Percentiles rank a stretch among this genome's conserved stretches.
phyloP scores from a whole-genome alignment of 164 flowering plant species.

The Brasenia schreberi region DNA sequence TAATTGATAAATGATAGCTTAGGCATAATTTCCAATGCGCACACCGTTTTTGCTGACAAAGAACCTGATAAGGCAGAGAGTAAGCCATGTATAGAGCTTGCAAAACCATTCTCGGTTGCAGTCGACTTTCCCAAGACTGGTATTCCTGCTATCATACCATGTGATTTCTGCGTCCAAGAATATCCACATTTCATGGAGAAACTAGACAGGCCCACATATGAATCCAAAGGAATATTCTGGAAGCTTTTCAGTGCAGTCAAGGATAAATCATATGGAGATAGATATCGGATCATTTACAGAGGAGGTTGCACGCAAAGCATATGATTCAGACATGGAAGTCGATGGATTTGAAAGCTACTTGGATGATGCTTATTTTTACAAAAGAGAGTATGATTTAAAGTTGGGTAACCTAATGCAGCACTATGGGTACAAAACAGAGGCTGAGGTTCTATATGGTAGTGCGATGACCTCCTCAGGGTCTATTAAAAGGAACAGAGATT shows the following conservation, averaged over 20 bases:
- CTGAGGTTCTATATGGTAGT: slow-evolving; percentile 60
- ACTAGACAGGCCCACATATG: slow-evolving; percentile 51
- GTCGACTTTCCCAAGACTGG: slow-evolving; percentile 91
- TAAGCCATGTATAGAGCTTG: slow-evolving; percentile 39
- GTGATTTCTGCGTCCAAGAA: slow-evolving; percentile 35
- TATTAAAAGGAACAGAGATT: slow-evolving; percentile 39
- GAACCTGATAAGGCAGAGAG: slow-evolving; percentile 39
- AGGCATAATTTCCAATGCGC: slow-evolving; percentile 74
- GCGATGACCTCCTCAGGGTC: slow-evolving; percentile 47
- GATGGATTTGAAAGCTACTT: slow-evolving; percentile 56
- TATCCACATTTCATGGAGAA: slow-evolving; percentile 95
- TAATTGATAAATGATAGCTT: slow-evolving; percentile 82
- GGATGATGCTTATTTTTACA: slow-evolving; percentile 49
- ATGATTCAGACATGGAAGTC: slow-evolving; percentile 68
- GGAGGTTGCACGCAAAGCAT: slow-evolving; percentile 38
- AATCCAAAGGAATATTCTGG: slow-evolving; percentile 26
- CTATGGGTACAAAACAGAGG: slow-evolving; percentile 68
- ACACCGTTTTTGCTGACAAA: slow-evolving; percentile 58
- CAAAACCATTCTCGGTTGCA: slow-evolving; percentile 56
- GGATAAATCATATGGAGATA: slow-evolving; percentile 16
- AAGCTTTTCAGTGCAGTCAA: slow-evolving; percentile 49
- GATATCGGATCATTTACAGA: slow-evolving; percentile 30
- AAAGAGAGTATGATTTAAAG: slow-evolving; percentile 51
- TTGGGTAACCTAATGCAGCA: slow-evolving; percentile 67
- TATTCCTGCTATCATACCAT: slow-evolving; percentile 60